Conservation (phyloP, 2,329 filamentous ascomycete genomes). For the Periglandula ipomoeae region DNA sequence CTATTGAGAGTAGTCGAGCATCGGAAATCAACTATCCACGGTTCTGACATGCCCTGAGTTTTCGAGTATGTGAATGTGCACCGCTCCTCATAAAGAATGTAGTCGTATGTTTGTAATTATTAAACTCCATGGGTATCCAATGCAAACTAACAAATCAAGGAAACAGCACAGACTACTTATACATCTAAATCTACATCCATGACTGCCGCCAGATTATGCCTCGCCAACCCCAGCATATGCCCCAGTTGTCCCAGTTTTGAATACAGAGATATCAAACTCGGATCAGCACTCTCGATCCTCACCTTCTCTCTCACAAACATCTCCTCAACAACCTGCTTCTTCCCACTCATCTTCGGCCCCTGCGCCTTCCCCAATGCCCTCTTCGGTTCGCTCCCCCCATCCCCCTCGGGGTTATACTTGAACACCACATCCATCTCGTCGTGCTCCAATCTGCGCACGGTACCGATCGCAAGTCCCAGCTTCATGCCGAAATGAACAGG, state of each 20-base stretch:
- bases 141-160: slow-evolving; percentile 4
- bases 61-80: too few species aligned
- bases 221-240: slow-evolving; percentile 59
- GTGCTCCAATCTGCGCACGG: slow-evolving; percentile 55
- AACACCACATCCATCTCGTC: slow-evolving; percentile 77
- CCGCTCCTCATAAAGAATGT: too few species aligned
- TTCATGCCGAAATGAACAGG: slow-evolving; percentile 54
- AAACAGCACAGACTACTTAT: slow-evolving; percentile 1
- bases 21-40: slow-evolving; percentile 5
- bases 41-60: not conserved
- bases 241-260: slow-evolving; percentile 75
- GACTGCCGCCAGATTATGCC: slow-evolving; percentile 65
- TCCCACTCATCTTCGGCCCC: slow-evolving; percentile 15
- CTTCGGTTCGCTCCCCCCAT: slow-evolving; percentile 17
- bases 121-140: slow-evolving; percentile 9
- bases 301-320: slow-evolving; percentile 87
- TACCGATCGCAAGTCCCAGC: slow-evolving; percentile 61
- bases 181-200: slow-evolving; percentile 50
- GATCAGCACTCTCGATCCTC: slow-evolving; percentile 80
- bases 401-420: slow-evolving; percentile 39
- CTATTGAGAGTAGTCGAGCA: not conserved
- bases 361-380: slow-evolving; percentile 12
- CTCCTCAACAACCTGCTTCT: slow-evolving; percentile 32
- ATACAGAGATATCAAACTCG: slow-evolving; percentile 71
- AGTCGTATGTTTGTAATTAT: not conserved